A percentile compares a stretch with the other conserved stretches of the same genome.
These are phyloP conservation scores for Colletotrichum sp. DNA, from an alignment of 2,329 filamentous ascomycete genomes.

Conservation along the genomic window DNA sequence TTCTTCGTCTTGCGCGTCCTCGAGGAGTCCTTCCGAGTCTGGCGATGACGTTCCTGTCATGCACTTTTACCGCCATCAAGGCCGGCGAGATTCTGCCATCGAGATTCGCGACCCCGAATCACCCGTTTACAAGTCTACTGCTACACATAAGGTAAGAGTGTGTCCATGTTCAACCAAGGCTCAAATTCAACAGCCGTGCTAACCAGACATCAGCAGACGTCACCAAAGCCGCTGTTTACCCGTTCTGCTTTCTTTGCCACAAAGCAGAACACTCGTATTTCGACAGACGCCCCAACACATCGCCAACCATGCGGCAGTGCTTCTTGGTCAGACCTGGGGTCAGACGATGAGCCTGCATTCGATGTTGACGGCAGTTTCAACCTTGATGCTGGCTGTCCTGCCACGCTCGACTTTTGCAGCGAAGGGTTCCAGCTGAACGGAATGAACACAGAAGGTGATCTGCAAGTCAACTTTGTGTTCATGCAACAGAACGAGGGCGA, in stretches of 20 bases:
- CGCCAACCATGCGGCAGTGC: neutral
- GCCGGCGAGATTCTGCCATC: slow-evolving; percentile 15
- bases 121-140: slow-evolving; percentile 13
- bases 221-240: neutral
- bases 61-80: slow-evolving; percentile 15
- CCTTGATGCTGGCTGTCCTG: neutral
- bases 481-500: slow-evolving; percentile 2
- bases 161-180: neutral
- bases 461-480: slow-evolving; percentile 18
- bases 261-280: neutral
- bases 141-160: neutral
- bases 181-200: neutral
- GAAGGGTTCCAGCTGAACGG: neutral
- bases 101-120: slow-evolving; percentile 17
- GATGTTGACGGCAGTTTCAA: neutral
- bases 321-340: slow-evolving; percentile 9
- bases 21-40: slow-evolving; percentile 13
- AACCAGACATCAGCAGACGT: neutral
- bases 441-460: neutral
- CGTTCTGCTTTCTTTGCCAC: slow-evolving; percentile 9
- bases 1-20: slow-evolving; percentile 15
- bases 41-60: slow-evolving; percentile 4
- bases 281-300: neutral
- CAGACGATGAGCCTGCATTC: neutral
- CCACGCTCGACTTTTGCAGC: neutral